Conservation (phyloP, 352 stramenopile genomes). For the Phytophthora uliginosa region DNA sequence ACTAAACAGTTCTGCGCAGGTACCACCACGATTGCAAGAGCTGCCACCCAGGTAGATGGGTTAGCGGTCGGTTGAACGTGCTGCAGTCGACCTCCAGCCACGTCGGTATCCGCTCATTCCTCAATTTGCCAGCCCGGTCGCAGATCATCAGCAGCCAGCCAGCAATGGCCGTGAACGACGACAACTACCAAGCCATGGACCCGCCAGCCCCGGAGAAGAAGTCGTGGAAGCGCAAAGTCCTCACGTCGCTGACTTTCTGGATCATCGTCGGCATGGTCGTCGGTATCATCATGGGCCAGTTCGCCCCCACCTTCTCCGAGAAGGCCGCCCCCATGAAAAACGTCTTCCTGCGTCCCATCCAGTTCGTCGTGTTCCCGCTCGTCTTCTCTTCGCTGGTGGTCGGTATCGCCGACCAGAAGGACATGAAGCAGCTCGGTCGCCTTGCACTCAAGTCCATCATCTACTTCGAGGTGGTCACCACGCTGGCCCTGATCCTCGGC, state of each 20-base stretch:
- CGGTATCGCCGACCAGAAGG: slow-evolving; percentile 49
- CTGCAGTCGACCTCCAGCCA: background rate
- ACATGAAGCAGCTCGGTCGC: slow-evolving; percentile 55
- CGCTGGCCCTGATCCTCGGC: slow-evolving; percentile 48
- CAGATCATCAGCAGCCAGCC: slow-evolving; percentile 11
- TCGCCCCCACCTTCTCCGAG: slow-evolving; percentile 51
- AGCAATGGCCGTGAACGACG: slow-evolving; percentile 18
- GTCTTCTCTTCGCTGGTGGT: slow-evolving; percentile 64
- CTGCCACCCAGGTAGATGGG: slow-evolving; percentile 5
- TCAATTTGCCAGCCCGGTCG: slow-evolving; percentile 27
- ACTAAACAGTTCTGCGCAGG: slow-evolving; percentile 2
- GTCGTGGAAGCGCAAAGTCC: slow-evolving; percentile 31
- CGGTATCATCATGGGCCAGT: slow-evolving; percentile 48
- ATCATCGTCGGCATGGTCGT: slow-evolving; percentile 47
- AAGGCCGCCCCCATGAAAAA: slow-evolving; percentile 51
- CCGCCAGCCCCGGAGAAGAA: slow-evolving; percentile 29
- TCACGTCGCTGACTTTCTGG: slow-evolving; percentile 63
- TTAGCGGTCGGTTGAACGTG: background rate
- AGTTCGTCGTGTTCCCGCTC: slow-evolving; percentile 66
- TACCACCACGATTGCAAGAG: slow-evolving; percentile 1
- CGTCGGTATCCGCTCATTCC: slow-evolving; percentile 17
- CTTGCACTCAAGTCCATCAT: slow-evolving; percentile 58
- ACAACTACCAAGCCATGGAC: slow-evolving; percentile 45
- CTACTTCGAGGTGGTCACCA: slow-evolving; percentile 66
- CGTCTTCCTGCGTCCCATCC: slow-evolving; percentile 50